Evolutionary conservation across 2,329 filamentous ascomycete genomes (phyloP).

Genomic region (Metarhizium album): DNA sequence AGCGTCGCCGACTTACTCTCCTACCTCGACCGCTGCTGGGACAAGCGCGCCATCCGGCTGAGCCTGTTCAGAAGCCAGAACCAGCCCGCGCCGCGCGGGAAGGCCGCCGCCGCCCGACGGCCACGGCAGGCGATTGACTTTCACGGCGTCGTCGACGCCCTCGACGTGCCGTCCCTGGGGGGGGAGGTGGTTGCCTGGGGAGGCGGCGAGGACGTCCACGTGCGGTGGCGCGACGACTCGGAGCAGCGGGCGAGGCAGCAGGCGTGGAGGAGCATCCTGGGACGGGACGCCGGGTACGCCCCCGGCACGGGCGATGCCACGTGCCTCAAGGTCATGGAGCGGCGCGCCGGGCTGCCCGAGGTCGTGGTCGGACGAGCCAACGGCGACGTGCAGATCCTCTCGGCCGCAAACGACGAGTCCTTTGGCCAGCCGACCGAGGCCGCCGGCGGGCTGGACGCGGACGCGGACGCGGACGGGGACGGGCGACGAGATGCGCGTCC

Average conservation of each 20-base stretch:
- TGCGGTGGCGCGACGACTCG: conserved; percentile 23
- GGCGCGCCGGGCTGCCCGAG: conserved; percentile 16
- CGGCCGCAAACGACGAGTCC: conserved; percentile 21
- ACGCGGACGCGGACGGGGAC: background rate
- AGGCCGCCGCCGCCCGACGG: conserved; percentile 11
- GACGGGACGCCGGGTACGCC: conserved; percentile 26
- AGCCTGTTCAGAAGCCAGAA: conserved; percentile 12
- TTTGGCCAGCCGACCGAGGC: conserved; percentile 17
- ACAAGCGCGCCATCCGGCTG: conserved; percentile 32
- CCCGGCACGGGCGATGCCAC: conserved; percentile 40
- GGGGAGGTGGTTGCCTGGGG: conserved; percentile 40
- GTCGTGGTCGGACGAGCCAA: conserved; percentile 39
- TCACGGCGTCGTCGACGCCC: conserved; percentile 37
- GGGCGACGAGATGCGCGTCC: background rate
- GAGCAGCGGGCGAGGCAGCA: too few species aligned
- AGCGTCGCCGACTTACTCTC: conserved; percentile 35
- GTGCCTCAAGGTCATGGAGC: conserved; percentile 32
- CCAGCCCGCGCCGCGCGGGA: background rate
- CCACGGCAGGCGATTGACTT: conserved; percentile 29
- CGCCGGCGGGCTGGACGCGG: conserved; percentile 10
- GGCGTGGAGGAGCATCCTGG: conserved; percentile 28
- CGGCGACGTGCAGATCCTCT: conserved; percentile 35
- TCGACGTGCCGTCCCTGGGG: conserved; percentile 22
- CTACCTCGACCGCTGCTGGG: conserved; percentile 42
- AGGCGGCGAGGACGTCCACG: conserved; percentile 39